Base-by-base conservation (phyloP, 257 asterid genomes). In the Petunia axillaris region DNA sequence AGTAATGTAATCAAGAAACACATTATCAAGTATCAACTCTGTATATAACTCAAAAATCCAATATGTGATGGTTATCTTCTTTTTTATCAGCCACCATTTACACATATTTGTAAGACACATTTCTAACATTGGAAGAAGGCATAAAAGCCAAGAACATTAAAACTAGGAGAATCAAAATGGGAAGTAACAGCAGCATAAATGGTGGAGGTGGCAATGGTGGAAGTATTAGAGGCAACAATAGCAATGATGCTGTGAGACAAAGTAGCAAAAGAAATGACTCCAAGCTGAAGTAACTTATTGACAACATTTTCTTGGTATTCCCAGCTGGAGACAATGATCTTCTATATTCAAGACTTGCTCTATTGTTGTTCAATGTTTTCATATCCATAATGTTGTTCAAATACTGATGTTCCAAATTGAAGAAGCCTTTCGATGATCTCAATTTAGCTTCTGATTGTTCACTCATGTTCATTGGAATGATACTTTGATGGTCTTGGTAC, bases 131-230 rank as follows among this genome's bases (percentile, higher is more conserved):
- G 67, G 85, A 74, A 5, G 83, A 70, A 8, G 98, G 94, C 93
- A 85, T 89, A 62, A 93, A 92, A 25, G 97, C 96, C 91, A 94
- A 82, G 54, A 90, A 44, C 90, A 91, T 85, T 2, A 93, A 94
- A 75, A 92, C 74, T 1, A 15, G 85, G 14, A 93, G 44, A 8
- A 92, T 84, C 81, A 86, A 85, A 53, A 93, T 85, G 0, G 98
- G 98, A 53, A 93, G 85, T 53, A 91, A 78, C 0, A 92, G 93
- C 75, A 93, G 88, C 91, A 93, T 53, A 11, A 87, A 79, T 0
- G 97, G 96, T 25, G 98, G 98, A 6, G 98, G 97, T 1, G 98
- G 98, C 67, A 90, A 64, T 6, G 97, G 96, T 43, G 98, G 98
- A 11, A 92, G 91, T 13, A 93, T 58, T 3, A 93, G 83, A 0